These are phyloP conservation scores for Theileria equi DNA, from an alignment of 169 alveolate species.

Conservation along the genomic window DNA sequence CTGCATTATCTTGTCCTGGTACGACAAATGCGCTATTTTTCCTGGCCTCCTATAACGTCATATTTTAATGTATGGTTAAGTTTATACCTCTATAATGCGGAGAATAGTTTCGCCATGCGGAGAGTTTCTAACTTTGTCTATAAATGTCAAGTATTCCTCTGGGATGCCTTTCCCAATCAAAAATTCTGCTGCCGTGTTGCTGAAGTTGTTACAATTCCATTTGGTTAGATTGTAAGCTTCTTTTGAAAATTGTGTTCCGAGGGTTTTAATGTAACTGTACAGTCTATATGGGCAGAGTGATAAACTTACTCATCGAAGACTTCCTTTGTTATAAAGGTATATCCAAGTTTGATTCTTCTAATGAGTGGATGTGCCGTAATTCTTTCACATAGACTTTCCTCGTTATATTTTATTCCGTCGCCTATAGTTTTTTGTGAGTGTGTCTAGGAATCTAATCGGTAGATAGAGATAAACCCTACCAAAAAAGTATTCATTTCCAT, in stretches of 20 bases:
- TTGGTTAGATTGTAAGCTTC: constrained; percentile 28
- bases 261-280: constrained; percentile 38
- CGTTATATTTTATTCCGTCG: constrained; percentile 12
- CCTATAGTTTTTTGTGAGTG: constrained; percentile 9
- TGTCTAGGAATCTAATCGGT: too few relatives aligned
- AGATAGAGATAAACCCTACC: constrained; percentile 7
- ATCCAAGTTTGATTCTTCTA: constrained; percentile 10
- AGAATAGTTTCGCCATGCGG: constrained; percentile 31
- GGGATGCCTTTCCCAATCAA: constrained; percentile 40
- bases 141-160: constrained; percentile 30
- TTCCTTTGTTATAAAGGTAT: constrained; percentile 34
- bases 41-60: neutral
- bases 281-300: neutral
- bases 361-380: constrained; percentile 7
- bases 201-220: constrained; percentile 52
- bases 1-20: constrained; percentile 7
- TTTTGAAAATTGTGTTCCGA: constrained; percentile 20
- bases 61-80: neutral
- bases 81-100: constrained; percentile 11
- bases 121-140: constrained; percentile 12
- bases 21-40: neutral
- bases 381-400: constrained; percentile 16
- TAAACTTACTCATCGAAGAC: constrained; percentile 31
- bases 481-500: constrained; percentile 45
- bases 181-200: constrained; percentile 38